Evolutionary conservation across 1,284 basidiomycete genomes (phyloP), one percentile per base, ranked within the genome.

Genomic region (Mycosarcoma maydis): DNA sequence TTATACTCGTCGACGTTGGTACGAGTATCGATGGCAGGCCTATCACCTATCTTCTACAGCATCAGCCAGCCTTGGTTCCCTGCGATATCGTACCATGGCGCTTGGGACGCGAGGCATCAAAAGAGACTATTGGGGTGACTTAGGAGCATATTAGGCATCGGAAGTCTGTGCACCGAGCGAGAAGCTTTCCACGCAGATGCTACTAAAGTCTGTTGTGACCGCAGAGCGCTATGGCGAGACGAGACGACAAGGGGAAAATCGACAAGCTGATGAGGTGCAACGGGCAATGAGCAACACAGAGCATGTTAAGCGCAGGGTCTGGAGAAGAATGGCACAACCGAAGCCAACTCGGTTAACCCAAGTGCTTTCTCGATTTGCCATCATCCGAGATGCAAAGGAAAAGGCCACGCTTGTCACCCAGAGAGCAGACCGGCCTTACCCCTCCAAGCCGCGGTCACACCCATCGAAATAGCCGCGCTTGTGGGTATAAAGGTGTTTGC

Each of bases 161-260:
- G 61, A 65, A 57, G 61, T 14, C 54, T 49, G 54, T 58, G 54
- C 40, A 65, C 61, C 61, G 61, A 65, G 32, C 10, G 16, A 48
- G 37, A 48, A 22, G 17, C 3, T 9, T 30, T 48, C 37, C 17
- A 30, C 14, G 10, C 17, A 22, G 32, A 4, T 38, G 36, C 23
- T 9, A 19, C 34, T n/a, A 23, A 20, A 20, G 19, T 30, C 14
- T 30, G 6, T 30, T 30, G 9, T 30, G 29, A 14, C 36, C 20
- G 36, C 36, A 20, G 20, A 38, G 11, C 19, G 19, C 13, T 6
- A 20, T 13, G 10, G 38, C n/a, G 40, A 42, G 11, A 8, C 24
- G 26, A 19, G 20, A 8, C 9, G 23, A 29, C 26, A 17, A 29
- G n/a, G 41, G 41, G 9, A 32, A 19, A 24, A 38, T 9, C 6